These are phyloP conservation scores for Zymoseptoria brevis DNA, from an alignment of 2,329 filamentous ascomycete genomes.

Conservation along the genomic window DNA sequence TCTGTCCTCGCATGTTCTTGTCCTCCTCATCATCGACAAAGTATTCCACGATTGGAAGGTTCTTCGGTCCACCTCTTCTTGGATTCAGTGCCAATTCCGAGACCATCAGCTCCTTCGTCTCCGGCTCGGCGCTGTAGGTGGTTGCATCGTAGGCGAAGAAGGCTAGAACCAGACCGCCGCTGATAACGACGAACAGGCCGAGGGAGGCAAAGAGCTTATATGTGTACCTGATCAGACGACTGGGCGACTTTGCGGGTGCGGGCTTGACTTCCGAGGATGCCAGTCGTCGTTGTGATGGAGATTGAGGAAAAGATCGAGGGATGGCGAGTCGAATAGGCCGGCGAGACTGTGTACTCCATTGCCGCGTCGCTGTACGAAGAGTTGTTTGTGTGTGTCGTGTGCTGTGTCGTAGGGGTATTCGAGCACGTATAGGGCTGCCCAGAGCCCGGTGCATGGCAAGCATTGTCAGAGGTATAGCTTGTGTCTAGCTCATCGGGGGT, in stretches of 20 bases:
- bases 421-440: slow-evolving; percentile 13
- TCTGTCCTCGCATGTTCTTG: slow-evolving; percentile 59
- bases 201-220: slow-evolving; percentile 64
- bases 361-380: neutral
- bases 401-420: neutral
- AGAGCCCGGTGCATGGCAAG: slow-evolving; percentile 17
- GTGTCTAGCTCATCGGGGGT: slow-evolving; percentile 15
- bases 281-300: slow-evolving; percentile 14
- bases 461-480: slow-evolving; percentile 7
- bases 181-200: slow-evolving; percentile 66
- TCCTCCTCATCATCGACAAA: slow-evolving; percentile 84
- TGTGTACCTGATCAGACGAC: slow-evolving; percentile 43
- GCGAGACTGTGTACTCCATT: neutral
- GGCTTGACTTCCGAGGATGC: slow-evolving; percentile 8
- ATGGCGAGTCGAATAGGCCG: slow-evolving; percentile 10
- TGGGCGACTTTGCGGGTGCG: slow-evolving; percentile 6
- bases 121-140: slow-evolving; percentile 70
- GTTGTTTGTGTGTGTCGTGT: neutral
- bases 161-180: slow-evolving; percentile 61
- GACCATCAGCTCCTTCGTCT: slow-evolving; percentile 67
- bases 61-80: slow-evolving; percentile 80
- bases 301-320: slow-evolving; percentile 8
- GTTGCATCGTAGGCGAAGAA: slow-evolving; percentile 94
- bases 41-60: slow-evolving; percentile 81
- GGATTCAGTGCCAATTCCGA: slow-evolving; percentile 76